Evolutionary conservation across 1,139 yeast species (phyloP).

Genomic region (Suhomyces bribrorum): DNA sequence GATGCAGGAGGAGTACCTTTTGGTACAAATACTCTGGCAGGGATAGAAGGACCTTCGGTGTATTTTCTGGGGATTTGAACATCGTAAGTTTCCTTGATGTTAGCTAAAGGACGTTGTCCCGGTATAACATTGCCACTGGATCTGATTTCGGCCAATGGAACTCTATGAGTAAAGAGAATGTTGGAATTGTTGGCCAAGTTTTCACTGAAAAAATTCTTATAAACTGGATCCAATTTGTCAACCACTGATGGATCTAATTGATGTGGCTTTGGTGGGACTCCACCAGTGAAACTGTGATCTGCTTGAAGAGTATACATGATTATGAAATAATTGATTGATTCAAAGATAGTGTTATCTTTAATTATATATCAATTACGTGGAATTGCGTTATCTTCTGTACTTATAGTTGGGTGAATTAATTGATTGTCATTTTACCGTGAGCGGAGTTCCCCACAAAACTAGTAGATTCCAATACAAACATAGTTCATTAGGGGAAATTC

Average conservation of each 20-base stretch:
- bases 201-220: constrained; percentile 35
- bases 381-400: background rate
- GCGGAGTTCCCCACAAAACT: too few species aligned
- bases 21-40: constrained; percentile 45
- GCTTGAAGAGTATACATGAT: constrained; percentile 13
- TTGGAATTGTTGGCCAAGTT: constrained; percentile 31
- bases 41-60: constrained; percentile 30
- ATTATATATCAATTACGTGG: background rate
- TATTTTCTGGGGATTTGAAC: constrained; percentile 37
- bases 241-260: constrained; percentile 25
- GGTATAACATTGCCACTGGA: constrained; percentile 51
- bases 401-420: background rate
- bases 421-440: too few species aligned
- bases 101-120: constrained; percentile 37
- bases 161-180: constrained; percentile 43
- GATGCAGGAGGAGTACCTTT: constrained; percentile 33
- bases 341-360: background rate
- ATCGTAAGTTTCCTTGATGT: constrained; percentile 32
- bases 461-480: too few species aligned
- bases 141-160: constrained; percentile 37
- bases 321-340: background rate
- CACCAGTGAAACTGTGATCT: constrained; percentile 28
- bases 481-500: background rate
- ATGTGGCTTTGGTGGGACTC: constrained; percentile 28
- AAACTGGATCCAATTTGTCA: constrained; percentile 32